phyloP scores from a whole-genome alignment of 73 alveolate species.

The Halteria grandinella region DNA sequence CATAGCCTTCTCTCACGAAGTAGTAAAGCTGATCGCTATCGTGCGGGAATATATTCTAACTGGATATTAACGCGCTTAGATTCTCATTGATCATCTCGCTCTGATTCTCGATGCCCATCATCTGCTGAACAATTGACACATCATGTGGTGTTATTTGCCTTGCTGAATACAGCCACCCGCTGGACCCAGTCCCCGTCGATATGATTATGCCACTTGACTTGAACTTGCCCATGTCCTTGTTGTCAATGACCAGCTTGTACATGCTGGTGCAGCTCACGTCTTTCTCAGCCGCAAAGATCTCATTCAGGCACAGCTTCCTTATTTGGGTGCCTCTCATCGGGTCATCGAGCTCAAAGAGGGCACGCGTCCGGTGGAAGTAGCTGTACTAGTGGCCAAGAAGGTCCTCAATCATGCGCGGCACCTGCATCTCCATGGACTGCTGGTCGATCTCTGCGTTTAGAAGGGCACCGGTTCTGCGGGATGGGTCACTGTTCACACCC shows the following conservation, averaged over 20 bases:
- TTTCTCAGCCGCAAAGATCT: slow-evolving; percentile 50
- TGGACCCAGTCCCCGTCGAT: slow-evolving; percentile 69
- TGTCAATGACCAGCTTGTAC: slow-evolving; percentile 3
- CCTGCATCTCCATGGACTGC: background rate
- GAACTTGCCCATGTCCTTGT: slow-evolving; percentile 39
- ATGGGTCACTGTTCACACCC: slow-evolving; percentile 35
- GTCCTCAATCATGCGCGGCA: background rate
- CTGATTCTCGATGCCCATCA: background rate
- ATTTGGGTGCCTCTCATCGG: slow-evolving; percentile 4
- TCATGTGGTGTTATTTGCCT: slow-evolving; percentile 1
- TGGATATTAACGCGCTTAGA: background rate
- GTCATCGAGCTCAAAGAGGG: slow-evolving; percentile 6
- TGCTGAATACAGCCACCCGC: slow-evolving; percentile 65
- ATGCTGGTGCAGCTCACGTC: slow-evolving; percentile 42
- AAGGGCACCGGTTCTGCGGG: slow-evolving; percentile 41
- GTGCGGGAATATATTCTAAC: slow-evolving; percentile 32
- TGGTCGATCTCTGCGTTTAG: slow-evolving; percentile 1
- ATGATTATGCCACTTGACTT: slow-evolving; percentile 59
- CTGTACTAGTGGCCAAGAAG: background rate
- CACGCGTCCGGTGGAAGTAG: slow-evolving; percentile 1
- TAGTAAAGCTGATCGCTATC: slow-evolving; percentile 52
- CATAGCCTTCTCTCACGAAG: slow-evolving; percentile 56
- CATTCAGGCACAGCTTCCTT: slow-evolving; percentile 46
- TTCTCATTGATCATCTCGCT: background rate
- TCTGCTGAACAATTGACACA: background rate